Conservation (phyloP, 2,329 filamentous ascomycete species). For the Fusarium dimerum region DNA sequence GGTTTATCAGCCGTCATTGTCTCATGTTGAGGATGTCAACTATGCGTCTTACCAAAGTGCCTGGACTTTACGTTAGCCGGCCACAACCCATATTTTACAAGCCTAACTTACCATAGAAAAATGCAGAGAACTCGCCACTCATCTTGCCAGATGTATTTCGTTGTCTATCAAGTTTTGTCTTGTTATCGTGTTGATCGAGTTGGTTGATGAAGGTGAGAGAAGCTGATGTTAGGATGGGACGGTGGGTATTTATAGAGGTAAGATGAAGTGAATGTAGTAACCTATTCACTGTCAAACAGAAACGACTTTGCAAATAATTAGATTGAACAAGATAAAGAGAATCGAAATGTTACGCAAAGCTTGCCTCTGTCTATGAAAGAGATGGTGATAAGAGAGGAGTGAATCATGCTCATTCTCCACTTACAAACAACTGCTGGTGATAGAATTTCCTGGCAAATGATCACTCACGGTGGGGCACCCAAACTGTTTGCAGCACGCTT, state of each 20-base stretch:
- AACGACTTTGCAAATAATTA: background rate
- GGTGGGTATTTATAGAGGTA: background rate
- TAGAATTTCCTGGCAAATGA: slow-evolving; percentile 1
- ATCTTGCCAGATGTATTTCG: slow-evolving; percentile 28
- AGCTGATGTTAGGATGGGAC: background rate
- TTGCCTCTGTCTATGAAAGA: background rate
- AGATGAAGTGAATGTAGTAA: background rate
- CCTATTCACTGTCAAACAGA: background rate
- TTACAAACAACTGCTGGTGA: slow-evolving; percentile 8
- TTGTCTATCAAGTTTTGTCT: background rate
- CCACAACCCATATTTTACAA: too few species aligned
- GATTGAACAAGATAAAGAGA: background rate
- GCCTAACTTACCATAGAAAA: slow-evolving; percentile 55
- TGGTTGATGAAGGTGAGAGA: too few species aligned
- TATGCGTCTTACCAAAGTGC: slow-evolving; percentile 17
- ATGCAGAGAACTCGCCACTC: slow-evolving; percentile 48
- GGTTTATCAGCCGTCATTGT: slow-evolving; percentile 23
- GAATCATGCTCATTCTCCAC: slow-evolving; percentile 8
- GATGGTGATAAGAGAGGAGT: slow-evolving; percentile 1
- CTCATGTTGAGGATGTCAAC: background rate
- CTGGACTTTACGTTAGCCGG: slow-evolving; percentile 6
- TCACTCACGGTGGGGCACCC: slow-evolving; percentile 10
- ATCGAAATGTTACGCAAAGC: background rate
- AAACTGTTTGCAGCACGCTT: slow-evolving; percentile 1
- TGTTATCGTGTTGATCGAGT: background rate